These are phyloP conservation scores for Thuja plicata DNA, from an alignment of 83 land plant genomes.

Conservation along the genomic window DNA sequence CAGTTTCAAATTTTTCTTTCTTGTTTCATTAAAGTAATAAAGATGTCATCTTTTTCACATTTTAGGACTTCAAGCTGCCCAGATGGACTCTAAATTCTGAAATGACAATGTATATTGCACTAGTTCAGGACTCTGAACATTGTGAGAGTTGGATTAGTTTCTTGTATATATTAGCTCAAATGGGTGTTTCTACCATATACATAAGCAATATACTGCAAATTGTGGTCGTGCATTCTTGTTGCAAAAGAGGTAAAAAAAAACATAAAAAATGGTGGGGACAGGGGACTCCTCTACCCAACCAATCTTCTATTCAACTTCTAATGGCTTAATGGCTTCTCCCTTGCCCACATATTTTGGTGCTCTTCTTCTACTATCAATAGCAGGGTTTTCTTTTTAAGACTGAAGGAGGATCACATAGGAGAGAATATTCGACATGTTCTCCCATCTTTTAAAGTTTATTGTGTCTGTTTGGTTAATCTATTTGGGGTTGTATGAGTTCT, in stretches of 20 bases:
- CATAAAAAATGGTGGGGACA: not conserved
- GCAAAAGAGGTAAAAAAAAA: not conserved
- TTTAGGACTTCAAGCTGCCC: not conserved
- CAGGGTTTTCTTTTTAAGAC: not conserved
- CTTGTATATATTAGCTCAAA: not conserved
- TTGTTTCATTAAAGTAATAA: not conserved
- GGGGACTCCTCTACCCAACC: not conserved
- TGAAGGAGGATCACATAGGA: no score
- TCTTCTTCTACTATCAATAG: not conserved
- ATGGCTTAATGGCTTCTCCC: not conserved
- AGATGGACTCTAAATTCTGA: no score
- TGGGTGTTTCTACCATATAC: not conserved
- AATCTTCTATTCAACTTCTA: not conserved
- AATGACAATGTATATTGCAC: not conserved
- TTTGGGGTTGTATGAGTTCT: not conserved
- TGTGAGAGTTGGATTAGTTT: not conserved
- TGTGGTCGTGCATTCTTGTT: not conserved
- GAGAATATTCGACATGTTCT: no score
- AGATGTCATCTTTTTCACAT: not conserved
- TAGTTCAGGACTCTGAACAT: not conserved
- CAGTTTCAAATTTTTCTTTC: not conserved
- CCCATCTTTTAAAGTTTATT: not conserved
- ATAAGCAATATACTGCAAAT: not conserved
- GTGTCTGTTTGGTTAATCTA: not conserved
- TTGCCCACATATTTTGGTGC: not conserved